These are phyloP conservation scores for Saccharomycopsis guyanensis DNA, from an alignment of 805 yeast species.

Conservation along the genomic window DNA sequence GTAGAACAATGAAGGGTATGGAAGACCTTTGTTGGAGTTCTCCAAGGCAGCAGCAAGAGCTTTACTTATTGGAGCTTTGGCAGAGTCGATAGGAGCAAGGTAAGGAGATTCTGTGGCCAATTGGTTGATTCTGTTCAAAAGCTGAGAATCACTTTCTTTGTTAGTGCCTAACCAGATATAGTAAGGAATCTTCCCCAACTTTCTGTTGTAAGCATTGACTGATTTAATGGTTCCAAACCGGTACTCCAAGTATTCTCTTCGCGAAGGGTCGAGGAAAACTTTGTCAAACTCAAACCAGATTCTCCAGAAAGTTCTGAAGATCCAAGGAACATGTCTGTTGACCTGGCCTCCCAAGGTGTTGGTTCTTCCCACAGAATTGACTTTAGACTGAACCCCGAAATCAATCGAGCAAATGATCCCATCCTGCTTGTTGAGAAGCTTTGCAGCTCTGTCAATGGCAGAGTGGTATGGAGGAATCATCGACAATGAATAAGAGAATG, in stretches of 20 bases:
- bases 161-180: constrained; percentile 78
- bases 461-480: constrained; percentile 83
- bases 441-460: constrained; percentile 60
- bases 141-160: constrained; percentile 43
- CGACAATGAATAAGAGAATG: constrained; percentile 74
- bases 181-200: constrained; percentile 70
- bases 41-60: constrained; percentile 71
- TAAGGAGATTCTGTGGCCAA: constrained; percentile 80
- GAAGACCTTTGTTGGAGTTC: constrained; percentile 56
- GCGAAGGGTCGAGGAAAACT: constrained; percentile 69
- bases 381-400: constrained; percentile 68
- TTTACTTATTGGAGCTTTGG: constrained; percentile 41
- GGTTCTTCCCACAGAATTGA: constrained; percentile 58
- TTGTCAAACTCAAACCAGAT: constrained; percentile 82
- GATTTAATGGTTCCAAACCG: constrained; percentile 76
- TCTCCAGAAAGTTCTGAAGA: constrained; percentile 75
- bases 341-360: constrained; percentile 70
- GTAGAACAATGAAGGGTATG: constrained; percentile 75
- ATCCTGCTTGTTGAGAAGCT: constrained; percentile 39
- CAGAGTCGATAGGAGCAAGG: constrained; percentile 44
- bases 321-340: constrained; percentile 69
- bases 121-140: constrained; percentile 51
- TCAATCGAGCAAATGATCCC: constrained; percentile 71
- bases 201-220: constrained; percentile 54
- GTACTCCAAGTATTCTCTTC: constrained; percentile 79